phyloP scores from a whole-genome alignment of 495 filamentous ascomycete genomes.

The Neurospora sp. region DNA sequence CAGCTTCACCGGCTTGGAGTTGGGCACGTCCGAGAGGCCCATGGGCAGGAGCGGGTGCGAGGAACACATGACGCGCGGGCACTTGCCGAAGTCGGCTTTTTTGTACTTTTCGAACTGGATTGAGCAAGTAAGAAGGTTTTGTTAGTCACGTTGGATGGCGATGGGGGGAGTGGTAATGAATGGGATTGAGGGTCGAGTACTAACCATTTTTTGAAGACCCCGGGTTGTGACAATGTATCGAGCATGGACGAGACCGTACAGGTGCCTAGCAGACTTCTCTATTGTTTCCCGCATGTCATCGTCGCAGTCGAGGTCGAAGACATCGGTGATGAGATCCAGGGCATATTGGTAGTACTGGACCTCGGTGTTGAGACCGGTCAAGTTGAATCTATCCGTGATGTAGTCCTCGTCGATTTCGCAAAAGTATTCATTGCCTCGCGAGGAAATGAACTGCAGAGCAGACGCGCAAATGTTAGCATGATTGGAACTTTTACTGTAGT shows the following conservation, averaged over 20 bases:
- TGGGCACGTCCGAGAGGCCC: constrained; percentile 79
- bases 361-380: constrained; percentile 93
- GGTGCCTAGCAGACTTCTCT: constrained; percentile 90
- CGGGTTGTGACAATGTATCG: constrained; percentile 95
- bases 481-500: background rate
- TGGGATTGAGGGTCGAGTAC: background rate
- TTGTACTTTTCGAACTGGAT: constrained; percentile 94
- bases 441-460: constrained; percentile 76
- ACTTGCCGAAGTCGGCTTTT: constrained; percentile 96
- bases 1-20: constrained; percentile 81
- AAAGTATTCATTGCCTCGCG: constrained; percentile 96
- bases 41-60: constrained; percentile 86
- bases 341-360: constrained; percentile 99
- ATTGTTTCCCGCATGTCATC: constrained; percentile 97
- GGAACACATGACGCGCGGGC: constrained; percentile 87
- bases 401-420: constrained; percentile 99
- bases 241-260: constrained; percentile 94
- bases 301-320: constrained; percentile 97
- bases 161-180: background rate
- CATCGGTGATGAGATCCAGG: constrained; percentile 97
- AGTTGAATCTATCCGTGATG: constrained; percentile 94
- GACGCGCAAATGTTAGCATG: background rate
- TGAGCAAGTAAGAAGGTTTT: constrained; percentile 3
- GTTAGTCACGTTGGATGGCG: background rate
- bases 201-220: constrained; percentile 92